phyloP scores from a whole-genome alignment of 148 eudicot genomes.

The Rhododendron griersonianum region DNA sequence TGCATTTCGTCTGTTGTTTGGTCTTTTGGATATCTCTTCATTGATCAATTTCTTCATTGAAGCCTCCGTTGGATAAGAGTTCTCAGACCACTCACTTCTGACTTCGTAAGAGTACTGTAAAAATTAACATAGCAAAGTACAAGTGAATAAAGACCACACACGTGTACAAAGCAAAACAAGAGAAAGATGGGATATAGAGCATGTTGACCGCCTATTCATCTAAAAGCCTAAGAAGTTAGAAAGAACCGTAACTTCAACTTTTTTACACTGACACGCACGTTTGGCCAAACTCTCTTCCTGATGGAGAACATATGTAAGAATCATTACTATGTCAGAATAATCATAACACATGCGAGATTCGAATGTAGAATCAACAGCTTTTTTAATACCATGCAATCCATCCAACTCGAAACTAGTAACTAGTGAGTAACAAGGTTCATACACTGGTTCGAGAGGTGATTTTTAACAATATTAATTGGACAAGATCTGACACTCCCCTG shows the following conservation, averaged over 20 bases:
- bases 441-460: not conserved
- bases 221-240: not conserved
- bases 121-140: not conserved
- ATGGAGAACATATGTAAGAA: not conserved
- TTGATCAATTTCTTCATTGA: conserved; percentile 75
- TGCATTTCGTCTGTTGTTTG: conserved; percentile 42
- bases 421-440: not conserved
- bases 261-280: not conserved
- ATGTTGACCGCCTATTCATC: not conserved
- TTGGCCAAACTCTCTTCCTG: not conserved
- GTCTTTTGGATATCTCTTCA: conserved; percentile 54
- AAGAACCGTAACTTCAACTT: not conserved
- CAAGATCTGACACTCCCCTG: not conserved
- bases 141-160: not conserved
- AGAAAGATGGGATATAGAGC: not conserved
- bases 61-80: conserved; percentile 43
- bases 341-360: not conserved
- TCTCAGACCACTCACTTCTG: conserved; percentile 42
- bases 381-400: not conserved
- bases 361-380: not conserved
- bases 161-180: not conserved
- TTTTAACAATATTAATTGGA: not conserved
- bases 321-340: not conserved
- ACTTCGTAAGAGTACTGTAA: conserved; percentile 34
- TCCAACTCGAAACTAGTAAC: not conserved